phyloP scores from a whole-genome alignment of 1,284 basidiomycete species.

The Austropuccinia psidii region DNA sequence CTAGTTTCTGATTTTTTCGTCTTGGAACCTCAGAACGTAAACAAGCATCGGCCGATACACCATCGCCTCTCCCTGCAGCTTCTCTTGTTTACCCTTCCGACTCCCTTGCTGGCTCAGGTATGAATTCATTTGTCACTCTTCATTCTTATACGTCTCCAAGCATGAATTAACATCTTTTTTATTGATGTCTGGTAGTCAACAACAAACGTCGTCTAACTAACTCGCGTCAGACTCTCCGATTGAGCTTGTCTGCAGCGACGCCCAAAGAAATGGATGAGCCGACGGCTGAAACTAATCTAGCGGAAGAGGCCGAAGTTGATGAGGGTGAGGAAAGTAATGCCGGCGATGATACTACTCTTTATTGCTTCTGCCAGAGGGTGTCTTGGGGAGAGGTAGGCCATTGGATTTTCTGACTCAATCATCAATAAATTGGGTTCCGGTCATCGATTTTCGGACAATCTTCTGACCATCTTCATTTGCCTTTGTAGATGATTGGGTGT shows the following conservation, averaged over 20 bases:
- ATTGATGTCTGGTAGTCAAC: neutral
- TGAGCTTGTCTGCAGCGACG: slow-evolving; percentile 2
- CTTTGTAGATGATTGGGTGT: slow-evolving; percentile 36
- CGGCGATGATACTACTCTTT: slow-evolving; percentile 29
- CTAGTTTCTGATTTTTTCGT: neutral
- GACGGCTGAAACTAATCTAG: neutral
- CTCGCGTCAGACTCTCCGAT: slow-evolving; percentile 5
- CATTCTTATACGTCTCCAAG: neutral
- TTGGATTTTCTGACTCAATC: neutral
- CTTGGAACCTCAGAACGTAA: slow-evolving; percentile 11
- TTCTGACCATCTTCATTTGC: too few relatives aligned
- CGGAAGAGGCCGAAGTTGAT: slow-evolving; percentile 10
- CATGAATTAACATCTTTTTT: neutral
- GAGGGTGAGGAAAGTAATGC: slow-evolving; percentile 29
- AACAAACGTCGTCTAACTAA: slow-evolving; percentile 13
- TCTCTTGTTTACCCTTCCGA: neutral
- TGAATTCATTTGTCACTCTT: neutral
- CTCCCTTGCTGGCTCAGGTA: neutral
- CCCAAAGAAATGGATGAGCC: slow-evolving; percentile 4
- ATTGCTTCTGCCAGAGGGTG: slow-evolving; percentile 35
- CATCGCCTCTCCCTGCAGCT: slow-evolving; percentile 7
- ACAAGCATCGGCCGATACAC: slow-evolving; percentile 19
- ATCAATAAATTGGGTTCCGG: neutral
- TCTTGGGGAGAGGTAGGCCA: slow-evolving; percentile 31
- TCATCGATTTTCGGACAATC: too few relatives aligned